Percentiles rank a stretch among this genome's conserved stretches.
phyloP scores from a whole-genome alignment of 495 filamentous ascomycete genomes.

The Annulohypoxylon bovei region DNA sequence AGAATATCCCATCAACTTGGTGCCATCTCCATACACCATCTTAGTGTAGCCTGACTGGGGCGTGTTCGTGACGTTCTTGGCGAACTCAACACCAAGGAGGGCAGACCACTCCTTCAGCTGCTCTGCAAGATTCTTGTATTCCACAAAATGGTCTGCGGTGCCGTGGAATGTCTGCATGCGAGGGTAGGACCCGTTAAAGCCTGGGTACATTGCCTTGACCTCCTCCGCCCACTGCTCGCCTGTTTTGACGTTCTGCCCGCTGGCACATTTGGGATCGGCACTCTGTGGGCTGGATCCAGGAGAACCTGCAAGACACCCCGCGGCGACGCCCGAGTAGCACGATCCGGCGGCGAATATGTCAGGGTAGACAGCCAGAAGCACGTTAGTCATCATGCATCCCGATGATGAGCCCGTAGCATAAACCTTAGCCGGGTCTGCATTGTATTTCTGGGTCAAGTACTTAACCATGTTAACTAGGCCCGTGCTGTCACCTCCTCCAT shows the following conservation, averaged over 20 bases:
- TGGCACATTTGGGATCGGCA: slow-evolving; percentile 55
- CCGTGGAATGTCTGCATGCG: slow-evolving; percentile 55
- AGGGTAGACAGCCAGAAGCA: slow-evolving; percentile 50
- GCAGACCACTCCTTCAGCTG: slow-evolving; percentile 56
- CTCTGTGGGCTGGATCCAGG: slow-evolving; percentile 48
- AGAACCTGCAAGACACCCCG: slow-evolving; percentile 52
- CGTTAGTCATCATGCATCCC: slow-evolving; percentile 64
- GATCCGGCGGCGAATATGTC: slow-evolving; percentile 54
- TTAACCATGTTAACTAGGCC: slow-evolving; percentile 62
- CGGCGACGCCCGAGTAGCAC: slow-evolving; percentile 53
- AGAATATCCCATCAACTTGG: slow-evolving; percentile 52
- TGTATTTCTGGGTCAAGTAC: slow-evolving; percentile 57
- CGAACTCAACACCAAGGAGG: slow-evolving; percentile 46
- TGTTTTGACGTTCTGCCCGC: slow-evolving; percentile 48
- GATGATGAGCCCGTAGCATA: slow-evolving; percentile 60
- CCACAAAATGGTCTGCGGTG: slow-evolving; percentile 47
- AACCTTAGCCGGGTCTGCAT: slow-evolving; percentile 55
- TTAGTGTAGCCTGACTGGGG: slow-evolving; percentile 54
- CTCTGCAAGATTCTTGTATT: slow-evolving; percentile 55
- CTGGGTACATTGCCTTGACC: slow-evolving; percentile 47
- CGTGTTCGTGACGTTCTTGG: slow-evolving; percentile 46
- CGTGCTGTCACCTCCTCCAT: slow-evolving; percentile 56
- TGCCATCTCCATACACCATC: slow-evolving; percentile 56
- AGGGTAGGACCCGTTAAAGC: slow-evolving; percentile 50
- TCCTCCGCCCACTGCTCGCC: slow-evolving; percentile 47